These are phyloP conservation scores for Pythium pyrilobum DNA, from an alignment of 352 stramenopile genomes.

Conservation along the genomic window DNA sequence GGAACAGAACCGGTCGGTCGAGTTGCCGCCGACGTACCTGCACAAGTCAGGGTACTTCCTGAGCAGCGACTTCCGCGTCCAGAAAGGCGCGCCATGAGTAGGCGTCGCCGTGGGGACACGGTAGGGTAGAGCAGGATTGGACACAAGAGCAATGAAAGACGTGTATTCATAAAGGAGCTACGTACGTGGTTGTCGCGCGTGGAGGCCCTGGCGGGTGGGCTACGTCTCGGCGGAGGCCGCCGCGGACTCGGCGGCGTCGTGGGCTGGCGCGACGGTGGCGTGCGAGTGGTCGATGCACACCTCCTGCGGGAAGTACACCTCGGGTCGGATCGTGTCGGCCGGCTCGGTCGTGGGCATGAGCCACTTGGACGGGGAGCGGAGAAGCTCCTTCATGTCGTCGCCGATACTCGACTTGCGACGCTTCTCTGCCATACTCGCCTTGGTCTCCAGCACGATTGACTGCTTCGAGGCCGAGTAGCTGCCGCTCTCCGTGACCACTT, in stretches of 20 bases:
- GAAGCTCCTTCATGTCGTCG: conserved; percentile 59
- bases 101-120: neutral
- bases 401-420: conserved; percentile 50
- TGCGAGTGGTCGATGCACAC: conserved; percentile 33
- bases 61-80: conserved; percentile 58
- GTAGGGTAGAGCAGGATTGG: neutral
- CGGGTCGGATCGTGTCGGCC: conserved; percentile 30
- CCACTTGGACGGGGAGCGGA: conserved; percentile 62
- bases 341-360: conserved; percentile 26
- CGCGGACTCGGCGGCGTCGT: neutral
- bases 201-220: too few relatives aligned
- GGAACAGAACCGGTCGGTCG: conserved; percentile 56
- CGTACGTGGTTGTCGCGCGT: too few relatives aligned
- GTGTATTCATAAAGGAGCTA: conserved; percentile 12
- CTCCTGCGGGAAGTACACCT: conserved; percentile 47
- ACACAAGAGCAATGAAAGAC: neutral
- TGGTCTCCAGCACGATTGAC: conserved; percentile 37
- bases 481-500: conserved; percentile 20
- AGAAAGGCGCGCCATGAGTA: conserved; percentile 24
- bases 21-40: conserved; percentile 72
- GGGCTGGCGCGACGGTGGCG: neutral
- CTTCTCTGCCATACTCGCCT: conserved; percentile 7
- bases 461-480: conserved; percentile 9
- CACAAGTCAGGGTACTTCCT: conserved; percentile 80
- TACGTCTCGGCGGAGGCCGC: too few relatives aligned